Evolutionary conservation across 495 filamentous ascomycete species (phyloP).

Genomic region (Peziza echinospora): DNA sequence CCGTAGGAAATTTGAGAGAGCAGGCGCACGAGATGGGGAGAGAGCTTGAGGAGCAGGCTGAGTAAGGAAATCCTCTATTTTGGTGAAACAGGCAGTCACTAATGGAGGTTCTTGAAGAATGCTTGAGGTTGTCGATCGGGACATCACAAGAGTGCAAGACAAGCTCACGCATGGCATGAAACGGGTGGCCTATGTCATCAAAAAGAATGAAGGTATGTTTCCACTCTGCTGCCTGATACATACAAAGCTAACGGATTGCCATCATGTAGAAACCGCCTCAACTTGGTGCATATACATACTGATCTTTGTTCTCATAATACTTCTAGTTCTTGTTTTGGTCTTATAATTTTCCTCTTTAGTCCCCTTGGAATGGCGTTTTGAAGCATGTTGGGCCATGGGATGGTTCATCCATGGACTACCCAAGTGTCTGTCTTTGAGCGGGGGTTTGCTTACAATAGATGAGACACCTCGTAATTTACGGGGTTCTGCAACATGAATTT

Average conservation of each 20-base stretch:
- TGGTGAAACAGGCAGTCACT: neutral
- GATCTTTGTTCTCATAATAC: constrained; percentile 62
- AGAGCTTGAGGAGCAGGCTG: constrained; percentile 80
- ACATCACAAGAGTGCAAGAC: constrained; percentile 71
- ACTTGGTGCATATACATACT: constrained; percentile 79
- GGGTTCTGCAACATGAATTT: too few species aligned
- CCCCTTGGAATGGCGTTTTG: too few species aligned
- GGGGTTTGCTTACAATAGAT: too few species aligned
- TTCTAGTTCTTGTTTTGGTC: constrained; percentile 49
- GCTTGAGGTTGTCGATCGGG: constrained; percentile 55
- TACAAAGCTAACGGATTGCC: too few species aligned
- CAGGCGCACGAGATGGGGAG: constrained; percentile 90
- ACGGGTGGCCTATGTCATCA: constrained; percentile 61
- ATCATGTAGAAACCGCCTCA: constrained; percentile 52
- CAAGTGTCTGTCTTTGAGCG: too few species aligned
- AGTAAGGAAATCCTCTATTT: too few species aligned
- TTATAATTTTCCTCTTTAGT: too few species aligned
- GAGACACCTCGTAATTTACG: too few species aligned
- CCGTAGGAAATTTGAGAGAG: constrained; percentile 67
- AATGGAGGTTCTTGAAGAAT: constrained; percentile 15
- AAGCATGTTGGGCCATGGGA: too few species aligned
- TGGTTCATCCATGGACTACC: too few species aligned
- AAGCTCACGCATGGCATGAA: constrained; percentile 69
- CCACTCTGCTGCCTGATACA: constrained; percentile 12
- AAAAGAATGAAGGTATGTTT: constrained; percentile 75